phyloP scores from a whole-genome alignment of 1,284 basidiomycete genomes.

The Leccinum subrobustum region DNA sequence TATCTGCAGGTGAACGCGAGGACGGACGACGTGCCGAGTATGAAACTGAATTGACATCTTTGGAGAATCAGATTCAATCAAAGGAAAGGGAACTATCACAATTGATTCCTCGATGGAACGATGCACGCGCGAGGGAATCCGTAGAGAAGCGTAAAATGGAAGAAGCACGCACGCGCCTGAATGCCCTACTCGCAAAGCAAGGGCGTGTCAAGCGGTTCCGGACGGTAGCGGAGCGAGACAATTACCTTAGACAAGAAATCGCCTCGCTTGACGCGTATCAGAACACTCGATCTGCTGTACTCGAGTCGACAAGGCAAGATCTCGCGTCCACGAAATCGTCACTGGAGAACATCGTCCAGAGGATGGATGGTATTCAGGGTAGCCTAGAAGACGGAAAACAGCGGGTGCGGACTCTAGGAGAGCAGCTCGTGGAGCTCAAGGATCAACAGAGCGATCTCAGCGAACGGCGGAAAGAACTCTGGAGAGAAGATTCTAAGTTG shows the following conservation, averaged over 20 bases:
- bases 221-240: constrained; percentile 81
- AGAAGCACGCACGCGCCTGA: constrained; percentile 66
- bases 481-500: constrained; percentile 93
- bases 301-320: constrained; percentile 50
- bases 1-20: constrained; percentile 56
- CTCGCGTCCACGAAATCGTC: constrained; percentile 45
- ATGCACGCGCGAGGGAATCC: constrained; percentile 53
- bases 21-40: constrained; percentile 66
- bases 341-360: constrained; percentile 56
- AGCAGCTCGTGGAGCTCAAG: constrained; percentile 65
- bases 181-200: constrained; percentile 83
- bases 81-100: constrained; percentile 64
- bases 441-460: constrained; percentile 70
- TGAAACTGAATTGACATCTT: constrained; percentile 60
- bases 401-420: constrained; percentile 64
- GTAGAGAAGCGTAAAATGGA: constrained; percentile 75
- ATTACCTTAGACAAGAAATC: constrained; percentile 75
- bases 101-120: constrained; percentile 67
- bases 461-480: constrained; percentile 88
- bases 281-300: constrained; percentile 47
- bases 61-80: constrained; percentile 60
- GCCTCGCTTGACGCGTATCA: constrained; percentile 61
- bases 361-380: constrained; percentile 60
- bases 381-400: constrained; percentile 79
- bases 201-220: constrained; percentile 84